Conservation (phyloP, 139 green algal genomes). For the Picochlorum sp. region DNA sequence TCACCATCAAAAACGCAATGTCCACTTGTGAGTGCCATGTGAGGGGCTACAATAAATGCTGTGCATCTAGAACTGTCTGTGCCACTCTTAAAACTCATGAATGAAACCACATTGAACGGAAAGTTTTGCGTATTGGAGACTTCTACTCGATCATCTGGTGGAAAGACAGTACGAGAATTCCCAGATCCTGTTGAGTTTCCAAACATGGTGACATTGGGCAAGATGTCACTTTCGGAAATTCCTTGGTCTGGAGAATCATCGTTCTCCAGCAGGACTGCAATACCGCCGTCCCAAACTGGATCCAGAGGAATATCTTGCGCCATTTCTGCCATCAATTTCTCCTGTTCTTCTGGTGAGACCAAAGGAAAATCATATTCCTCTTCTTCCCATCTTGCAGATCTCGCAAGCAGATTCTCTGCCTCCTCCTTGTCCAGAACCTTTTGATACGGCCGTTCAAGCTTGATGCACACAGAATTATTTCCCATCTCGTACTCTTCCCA, state of each 20-base stretch:
- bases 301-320: not conserved
- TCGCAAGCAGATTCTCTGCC: not conserved
- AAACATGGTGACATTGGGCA: not conserved
- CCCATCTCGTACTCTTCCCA: not conserved
- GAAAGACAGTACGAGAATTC: not conserved
- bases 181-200: not conserved
- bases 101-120: not conserved
- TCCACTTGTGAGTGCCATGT: not conserved
- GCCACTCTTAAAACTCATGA: not conserved
- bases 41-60: not conserved
- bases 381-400: not conserved
- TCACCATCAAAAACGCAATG: not conserved
- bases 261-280: not conserved
- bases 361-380: not conserved
- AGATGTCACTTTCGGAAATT: not conserved
- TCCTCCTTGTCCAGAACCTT: conserved; percentile 1
- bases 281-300: not conserved
- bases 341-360: not conserved
- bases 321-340: not conserved
- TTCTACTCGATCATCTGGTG: not conserved
- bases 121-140: not conserved
- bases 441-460: not conserved
- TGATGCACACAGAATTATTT: not conserved
- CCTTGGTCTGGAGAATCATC: not conserved
- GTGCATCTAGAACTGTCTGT: not conserved